Base-by-base conservation (phyloP, 208 protist species). In the Angomonas deanei region DNA sequence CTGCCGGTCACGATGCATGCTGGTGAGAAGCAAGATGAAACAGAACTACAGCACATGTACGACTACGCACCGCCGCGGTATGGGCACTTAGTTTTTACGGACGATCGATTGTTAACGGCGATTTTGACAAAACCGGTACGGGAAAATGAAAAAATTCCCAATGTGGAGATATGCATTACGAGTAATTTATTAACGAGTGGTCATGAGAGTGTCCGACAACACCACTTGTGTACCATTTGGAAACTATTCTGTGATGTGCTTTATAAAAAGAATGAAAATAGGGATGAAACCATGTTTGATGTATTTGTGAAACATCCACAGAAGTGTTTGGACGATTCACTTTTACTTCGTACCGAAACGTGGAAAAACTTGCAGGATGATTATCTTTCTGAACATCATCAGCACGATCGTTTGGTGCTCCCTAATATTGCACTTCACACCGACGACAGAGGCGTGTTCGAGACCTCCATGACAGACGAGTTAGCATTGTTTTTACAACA, bases 391-490 rank as follows among this genome's bases (percentile, higher is more conserved):
- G 15, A 42, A n/a, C 8, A 42, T 42, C 8, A 42, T 42, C 8
- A 15, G 8, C 8, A 42, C 15, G 6, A 8, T 10, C 24, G 1
- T 8, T 72, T 32, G 24, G 57, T 58, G 11, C 47, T 87, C 15
- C 79, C 84, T 5, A 89, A 84, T 55, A 50, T 93, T 1, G 80
- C 82, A 10, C 80, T 91, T 36, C 73, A 91, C 68, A 92, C 85
- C 4, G 91, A 96, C 46, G 91, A 96, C 55, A 80, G 86, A 28
- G 91, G 91, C 23, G 83, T 95, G 1, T 95, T 96, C 61, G 69
- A 64, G 26, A 92, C 80, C 1, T 80, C 78, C 11, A 34, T 90
- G 3, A 78, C 81, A 21, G 24, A 78, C 11, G 86, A 96, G 63
- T 66, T 90, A 11, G 31, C 52, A 47, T 61, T 89, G 6, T 61